These are phyloP conservation scores for Aspergillus jensenii DNA, from an alignment of 2,329 filamentous ascomycete genomes.

Conservation along the genomic window DNA sequence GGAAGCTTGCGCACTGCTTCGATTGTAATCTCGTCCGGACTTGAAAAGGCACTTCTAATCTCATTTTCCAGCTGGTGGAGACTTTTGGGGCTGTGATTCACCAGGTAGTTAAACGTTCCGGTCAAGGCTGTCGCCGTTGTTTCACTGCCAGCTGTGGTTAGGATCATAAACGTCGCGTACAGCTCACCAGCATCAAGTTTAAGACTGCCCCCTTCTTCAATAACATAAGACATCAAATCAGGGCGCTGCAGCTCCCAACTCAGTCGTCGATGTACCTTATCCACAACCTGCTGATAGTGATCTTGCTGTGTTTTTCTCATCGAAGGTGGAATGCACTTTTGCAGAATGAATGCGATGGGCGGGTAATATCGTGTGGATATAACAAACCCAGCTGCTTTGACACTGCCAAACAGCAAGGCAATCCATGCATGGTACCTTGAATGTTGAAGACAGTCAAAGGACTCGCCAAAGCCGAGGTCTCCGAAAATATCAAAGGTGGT, in stretches of 20 bases:
- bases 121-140: conserved; percentile 20
- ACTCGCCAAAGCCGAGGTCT: conserved; percentile 34
- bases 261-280: neutral
- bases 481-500: conserved; percentile 38
- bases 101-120: conserved; percentile 1
- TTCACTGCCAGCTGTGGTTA: conserved; percentile 22
- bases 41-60: neutral
- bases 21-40: conserved; percentile 4
- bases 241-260: neutral
- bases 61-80: neutral
- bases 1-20: conserved; percentile 12
- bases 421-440: conserved; percentile 32
- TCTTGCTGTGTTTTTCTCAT: conserved; percentile 4
- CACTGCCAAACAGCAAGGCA: conserved; percentile 24
- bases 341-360: conserved; percentile 13
- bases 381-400: conserved; percentile 23
- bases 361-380: conserved; percentile 23
- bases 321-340: conserved; percentile 15
- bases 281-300: neutral
- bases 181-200: conserved; percentile 23
- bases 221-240: conserved; percentile 16
- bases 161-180: conserved; percentile 22
- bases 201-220: conserved; percentile 16
- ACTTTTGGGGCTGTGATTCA: neutral
- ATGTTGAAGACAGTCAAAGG: conserved; percentile 31